Evolutionary conservation across 805 yeast genomes (phyloP), one percentile per base, ranked within the genome.

Genomic region (Pichia membranifaciens): DNA sequence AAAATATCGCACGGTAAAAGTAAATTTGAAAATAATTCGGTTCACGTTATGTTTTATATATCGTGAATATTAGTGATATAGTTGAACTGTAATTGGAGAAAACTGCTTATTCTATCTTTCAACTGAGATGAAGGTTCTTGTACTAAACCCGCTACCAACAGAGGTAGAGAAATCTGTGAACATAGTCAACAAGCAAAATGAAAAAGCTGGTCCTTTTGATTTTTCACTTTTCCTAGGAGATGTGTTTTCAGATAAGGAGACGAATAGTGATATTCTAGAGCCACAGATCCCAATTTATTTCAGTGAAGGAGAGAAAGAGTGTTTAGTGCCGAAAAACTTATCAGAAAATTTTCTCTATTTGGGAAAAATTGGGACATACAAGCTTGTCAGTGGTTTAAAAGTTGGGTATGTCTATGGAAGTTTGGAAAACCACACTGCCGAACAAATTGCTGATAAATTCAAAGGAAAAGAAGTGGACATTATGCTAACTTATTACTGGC

Each of bases 151-250:
- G 3, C 52, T 66, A 17, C 66, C 73, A 1, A 53, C 64, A 1
- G 58, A 63, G 7, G 52, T 82, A 7, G 69, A 71, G 0, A 76
- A 74, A 49, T 67, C 76, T 0, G 54, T 75, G 5, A 61, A 55
- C 36, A 71, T 74, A 44, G 71, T 80, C 4, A 75, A 78, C 54
- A 51, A 67, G 1, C 70, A 82, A 43, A 68, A 81, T 54, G 49
- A 58, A 20, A 82, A 78, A 54, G 80, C 79, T 38, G 89, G 89
- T 0, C 88, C 88, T 0, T 84, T 84, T 56, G 82, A 74, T 40
- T 67, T 74, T 2, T 73, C 75, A 0, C 35, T 83, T 1, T 56
- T 82, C 5, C 54, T 82, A 6, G 86, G 87, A 0, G 76, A 76
- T 52, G 59, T 70, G 1, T 47, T 62, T 0, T 25, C 43, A 0